Percentiles rank a stretch among this genome's conserved stretches.
These are phyloP conservation scores for Neopestalotiopsis sp. DNA, from an alignment of 2,329 filamentous ascomycete species.

Conservation along the genomic window DNA sequence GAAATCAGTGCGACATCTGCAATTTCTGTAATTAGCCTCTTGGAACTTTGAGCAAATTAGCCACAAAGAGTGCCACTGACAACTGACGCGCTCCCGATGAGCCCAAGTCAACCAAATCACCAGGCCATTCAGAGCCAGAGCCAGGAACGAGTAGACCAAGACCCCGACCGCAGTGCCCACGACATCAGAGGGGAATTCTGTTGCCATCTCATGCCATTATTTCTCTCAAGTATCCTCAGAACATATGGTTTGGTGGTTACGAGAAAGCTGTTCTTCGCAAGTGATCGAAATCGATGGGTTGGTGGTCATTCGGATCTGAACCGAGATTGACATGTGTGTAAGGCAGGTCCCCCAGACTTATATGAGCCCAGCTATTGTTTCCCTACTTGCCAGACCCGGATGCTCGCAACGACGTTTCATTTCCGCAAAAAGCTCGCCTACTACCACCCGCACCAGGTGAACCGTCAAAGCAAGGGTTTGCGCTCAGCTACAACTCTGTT, in stretches of 20 bases:
- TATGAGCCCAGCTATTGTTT: not conserved
- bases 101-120: constrained; percentile 27
- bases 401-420: not conserved
- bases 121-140: constrained; percentile 18
- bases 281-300: not conserved
- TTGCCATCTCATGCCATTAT: constrained; percentile 15
- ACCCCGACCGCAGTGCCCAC: constrained; percentile 23
- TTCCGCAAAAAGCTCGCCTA: not conserved
- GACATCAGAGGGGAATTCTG: constrained; percentile 23
- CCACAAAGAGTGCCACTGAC: constrained; percentile 12
- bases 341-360: not conserved
- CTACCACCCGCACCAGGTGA: not conserved
- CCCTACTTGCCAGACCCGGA: not conserved
- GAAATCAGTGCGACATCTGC: constrained; percentile 26
- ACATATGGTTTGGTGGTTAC: not conserved
- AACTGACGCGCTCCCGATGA: constrained; percentile 26
- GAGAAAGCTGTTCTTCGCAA: not conserved
- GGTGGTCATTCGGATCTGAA: not conserved
- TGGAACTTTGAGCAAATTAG: not conserved
- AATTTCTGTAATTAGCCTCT: not conserved
- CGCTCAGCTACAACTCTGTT: not conserved
- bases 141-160: constrained; percentile 23
- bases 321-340: not conserved
- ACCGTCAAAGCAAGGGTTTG: not conserved
- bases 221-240: not conserved